Base-by-base conservation (phyloP, 163 green algal genomes). In the Chlamydomonas reinhardtii region DNA sequence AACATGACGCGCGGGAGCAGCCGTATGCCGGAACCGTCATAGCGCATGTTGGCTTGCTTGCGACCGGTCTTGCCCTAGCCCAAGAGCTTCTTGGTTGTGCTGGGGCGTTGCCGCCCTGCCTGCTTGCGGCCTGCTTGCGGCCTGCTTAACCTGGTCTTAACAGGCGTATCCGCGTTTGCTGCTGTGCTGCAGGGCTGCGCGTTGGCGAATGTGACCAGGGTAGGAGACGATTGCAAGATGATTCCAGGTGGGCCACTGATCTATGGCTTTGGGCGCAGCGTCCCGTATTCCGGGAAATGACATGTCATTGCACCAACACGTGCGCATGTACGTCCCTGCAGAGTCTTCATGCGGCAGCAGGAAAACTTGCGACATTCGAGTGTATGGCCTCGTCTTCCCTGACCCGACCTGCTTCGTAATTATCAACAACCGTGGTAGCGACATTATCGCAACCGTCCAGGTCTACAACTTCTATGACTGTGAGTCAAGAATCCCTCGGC, bases 381-480 rank as follows among this genome's bases (percentile, higher is more conserved):
- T 86, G 32, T 86, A 80, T 35, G 80, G 80, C 4, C 72, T 87
- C 72, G 71, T 81, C 4, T 87, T 87, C 59, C 82, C 82, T 2
- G 82, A 87, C 71, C n/a, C 68, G 0, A 31, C 29, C 16, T 87
- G 82, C 72, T 52, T 87, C 29, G 39, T 87, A 11, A 82, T 87
- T 6, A 82, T 81, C 39, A 87, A 87, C 71, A 82, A 75, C 72
- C 37, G 29, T 9, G 43, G 4, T 24, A 75, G 39, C 39, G 25
- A 61, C 31, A 29, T 74, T 9, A 29, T 43, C 2, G 56, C 31
- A 16, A 74, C 29, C 16, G n/a, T 87, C 5, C 71, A 81, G 29
- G 17, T 68, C 27, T 52, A 68, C 34, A 86, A 86, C 32, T 86
- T 68, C 54, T 86, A 73, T 29, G 69, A 78, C 80, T 34, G 80